Base-by-base conservation (phyloP, 257 asterid species). In the Solanum acaule region DNA sequence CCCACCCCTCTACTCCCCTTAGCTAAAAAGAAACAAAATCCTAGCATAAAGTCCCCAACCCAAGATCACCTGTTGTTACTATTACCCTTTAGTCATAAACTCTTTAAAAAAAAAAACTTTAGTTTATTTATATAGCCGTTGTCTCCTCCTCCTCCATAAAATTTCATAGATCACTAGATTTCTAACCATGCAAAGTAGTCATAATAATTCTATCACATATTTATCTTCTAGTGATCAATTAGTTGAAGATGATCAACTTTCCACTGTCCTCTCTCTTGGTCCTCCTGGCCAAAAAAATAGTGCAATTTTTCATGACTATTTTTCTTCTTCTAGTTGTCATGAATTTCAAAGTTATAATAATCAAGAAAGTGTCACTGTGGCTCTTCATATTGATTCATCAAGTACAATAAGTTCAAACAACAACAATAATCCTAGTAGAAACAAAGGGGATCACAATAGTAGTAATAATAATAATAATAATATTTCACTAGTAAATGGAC, bases 191-290 rank as follows among this genome's bases (percentile, higher is more conserved):
- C 94, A 93, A 87, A 89, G 49, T 89, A 87, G 70, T 89, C 89
- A 90, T 31, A 31, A 89, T 31, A 70, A 70, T 61, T 87, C 90
- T 79, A 87, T 90, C n/a, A 85, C 95, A 46, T 78, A 89, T 91
- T 59, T 92, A 63, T 91, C 95, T 34, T 88, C 94, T 31, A 73
- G 86, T 75, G 91, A 88, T 52, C 63, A 18, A 25, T 85, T 63
- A n/a, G 71, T 92, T 42, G 93, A 93, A 31, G 91, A 93, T 78
- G 94, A 90, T 46, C 56, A 46, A 37, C 93, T 89, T 82, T 93
- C 93, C 27, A 95, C 98, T 75, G 81, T 93, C 56, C 98, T 95
- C 33, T 93, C 94, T 61, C 98, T 95, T 27, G 95, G 95, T 73
- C 98, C 98, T 35, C 98, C 98, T 4, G 98, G 98, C 49, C 87